phyloP scores from a whole-genome alignment of 176 grass and related monocot species.

The Luzula sylvatica region DNA sequence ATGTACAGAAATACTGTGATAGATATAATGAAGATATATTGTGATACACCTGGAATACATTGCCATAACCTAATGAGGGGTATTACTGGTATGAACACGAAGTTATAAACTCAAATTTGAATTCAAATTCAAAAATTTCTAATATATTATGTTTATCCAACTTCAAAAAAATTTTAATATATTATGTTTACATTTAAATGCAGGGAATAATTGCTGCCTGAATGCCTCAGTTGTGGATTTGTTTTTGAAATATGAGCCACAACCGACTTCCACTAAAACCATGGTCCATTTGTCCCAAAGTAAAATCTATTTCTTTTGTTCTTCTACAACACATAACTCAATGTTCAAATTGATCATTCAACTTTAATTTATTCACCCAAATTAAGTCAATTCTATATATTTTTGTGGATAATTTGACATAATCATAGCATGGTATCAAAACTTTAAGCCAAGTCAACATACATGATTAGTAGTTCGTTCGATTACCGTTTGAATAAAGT shows the following conservation, averaged over 20 bases:
- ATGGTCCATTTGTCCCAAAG: constrained; percentile 89
- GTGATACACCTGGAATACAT: constrained; percentile 22
- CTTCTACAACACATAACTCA: too few species aligned
- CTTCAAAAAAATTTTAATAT: too few species aligned
- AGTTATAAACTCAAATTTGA: too few species aligned
- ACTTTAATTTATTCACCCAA: too few species aligned
- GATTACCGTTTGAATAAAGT: too few species aligned
- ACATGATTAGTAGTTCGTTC: too few species aligned
- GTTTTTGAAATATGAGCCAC: constrained; percentile 79
- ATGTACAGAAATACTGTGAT: constrained; percentile 26
- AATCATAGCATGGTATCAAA: too few species aligned
- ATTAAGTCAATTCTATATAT: too few species aligned
- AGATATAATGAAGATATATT: constrained; percentile 30
- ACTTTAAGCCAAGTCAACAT: too few species aligned
- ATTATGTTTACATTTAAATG: not conserved
- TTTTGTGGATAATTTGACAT: too few species aligned
- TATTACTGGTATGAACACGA: constrained; percentile 56
- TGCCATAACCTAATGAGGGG: constrained; percentile 55
- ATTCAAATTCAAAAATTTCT: not conserved
- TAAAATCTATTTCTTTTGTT: constrained; percentile 7
- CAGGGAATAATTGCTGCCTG: constrained; percentile 77
- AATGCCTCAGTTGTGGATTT: constrained; percentile 49
- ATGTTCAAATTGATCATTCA: too few species aligned
- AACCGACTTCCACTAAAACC: constrained; percentile 71
- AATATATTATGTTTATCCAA: too few species aligned